Conservation (phyloP, 2,329 filamentous ascomycete species). For the Neofusicoccum kwambonambiense region DNA sequence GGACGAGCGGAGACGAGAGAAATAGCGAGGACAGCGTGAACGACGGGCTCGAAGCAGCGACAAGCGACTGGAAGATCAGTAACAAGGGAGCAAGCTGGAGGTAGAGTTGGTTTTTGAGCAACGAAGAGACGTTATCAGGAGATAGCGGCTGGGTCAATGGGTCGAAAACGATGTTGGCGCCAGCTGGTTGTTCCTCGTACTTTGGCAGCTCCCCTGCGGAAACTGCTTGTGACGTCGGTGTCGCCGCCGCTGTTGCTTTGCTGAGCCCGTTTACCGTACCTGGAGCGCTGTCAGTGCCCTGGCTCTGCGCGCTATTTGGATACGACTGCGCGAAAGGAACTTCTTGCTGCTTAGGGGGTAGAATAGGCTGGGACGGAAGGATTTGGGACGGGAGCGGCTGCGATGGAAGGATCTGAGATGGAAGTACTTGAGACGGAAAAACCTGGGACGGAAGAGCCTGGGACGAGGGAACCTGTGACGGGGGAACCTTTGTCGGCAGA, state of each 20-base stretch:
- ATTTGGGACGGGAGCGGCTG: not conserved
- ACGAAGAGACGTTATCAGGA: not conserved
- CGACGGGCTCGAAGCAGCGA: not conserved
- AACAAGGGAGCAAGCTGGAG: not conserved
- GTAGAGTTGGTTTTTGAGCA: not conserved
- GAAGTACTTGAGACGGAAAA: too few species aligned
- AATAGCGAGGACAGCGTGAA: not conserved
- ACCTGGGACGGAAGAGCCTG: too few species aligned
- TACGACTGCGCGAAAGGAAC: not conserved
- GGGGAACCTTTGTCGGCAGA: too few species aligned
- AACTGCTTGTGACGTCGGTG: not conserved
- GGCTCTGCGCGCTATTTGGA: not conserved
- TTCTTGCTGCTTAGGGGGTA: not conserved
- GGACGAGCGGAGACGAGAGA: not conserved
- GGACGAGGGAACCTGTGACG: too few species aligned
- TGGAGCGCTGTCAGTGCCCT: constrained; percentile 1
- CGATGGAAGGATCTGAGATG: too few species aligned
- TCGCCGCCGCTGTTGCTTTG: not conserved
- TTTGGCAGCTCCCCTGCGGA: not conserved
- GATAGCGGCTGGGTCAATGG: not conserved
- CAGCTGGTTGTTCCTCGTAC: not conserved
- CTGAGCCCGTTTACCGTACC: not conserved
- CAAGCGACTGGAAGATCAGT: not conserved
- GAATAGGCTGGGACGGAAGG: not conserved
- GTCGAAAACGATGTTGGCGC: not conserved